phyloP scores from a whole-genome alignment of 2,329 filamentous ascomycete genomes.

The Rosellinia necatrix region DNA sequence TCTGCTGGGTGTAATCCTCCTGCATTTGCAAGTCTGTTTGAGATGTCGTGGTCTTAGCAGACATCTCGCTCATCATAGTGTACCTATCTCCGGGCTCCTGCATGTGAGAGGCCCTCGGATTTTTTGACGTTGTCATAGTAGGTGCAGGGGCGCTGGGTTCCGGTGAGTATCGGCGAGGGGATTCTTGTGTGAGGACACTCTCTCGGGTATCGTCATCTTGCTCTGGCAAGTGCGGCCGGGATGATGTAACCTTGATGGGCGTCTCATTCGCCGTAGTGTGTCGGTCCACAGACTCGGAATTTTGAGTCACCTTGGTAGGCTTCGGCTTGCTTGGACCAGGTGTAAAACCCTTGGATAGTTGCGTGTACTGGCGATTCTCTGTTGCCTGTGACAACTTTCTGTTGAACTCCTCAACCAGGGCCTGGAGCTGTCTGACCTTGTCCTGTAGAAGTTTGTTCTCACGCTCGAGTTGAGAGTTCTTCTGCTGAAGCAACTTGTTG shows the following conservation, averaged over 20 bases:
- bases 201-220: constrained; percentile 45
- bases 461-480: constrained; percentile 55
- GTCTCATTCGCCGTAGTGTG: constrained; percentile 37
- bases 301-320: constrained; percentile 41
- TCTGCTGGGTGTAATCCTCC: constrained; percentile 45
- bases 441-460: constrained; percentile 52
- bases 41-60: constrained; percentile 42
- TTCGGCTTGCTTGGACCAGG: constrained; percentile 33
- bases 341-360: constrained; percentile 57
- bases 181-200: constrained; percentile 41
- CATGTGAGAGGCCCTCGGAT: constrained; percentile 41
- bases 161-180: constrained; percentile 37
- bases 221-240: constrained; percentile 38
- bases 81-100: constrained; percentile 39
- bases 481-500: constrained; percentile 44
- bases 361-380: constrained; percentile 31
- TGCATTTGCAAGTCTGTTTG: constrained; percentile 42
- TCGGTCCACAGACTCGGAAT: constrained; percentile 40
- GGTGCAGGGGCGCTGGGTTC: constrained; percentile 58
- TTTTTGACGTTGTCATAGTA: constrained; percentile 33
- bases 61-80: constrained; percentile 39
- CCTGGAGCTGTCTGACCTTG: constrained; percentile 52
- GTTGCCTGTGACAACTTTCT: constrained; percentile 30
- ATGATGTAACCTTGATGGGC: constrained; percentile 39
- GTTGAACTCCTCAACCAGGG: constrained; percentile 50